Evolutionary conservation across 1,284 basidiomycete genomes (phyloP), one percentile per base, ranked within the genome.

Genomic region (Entoloma clypeatum): DNA sequence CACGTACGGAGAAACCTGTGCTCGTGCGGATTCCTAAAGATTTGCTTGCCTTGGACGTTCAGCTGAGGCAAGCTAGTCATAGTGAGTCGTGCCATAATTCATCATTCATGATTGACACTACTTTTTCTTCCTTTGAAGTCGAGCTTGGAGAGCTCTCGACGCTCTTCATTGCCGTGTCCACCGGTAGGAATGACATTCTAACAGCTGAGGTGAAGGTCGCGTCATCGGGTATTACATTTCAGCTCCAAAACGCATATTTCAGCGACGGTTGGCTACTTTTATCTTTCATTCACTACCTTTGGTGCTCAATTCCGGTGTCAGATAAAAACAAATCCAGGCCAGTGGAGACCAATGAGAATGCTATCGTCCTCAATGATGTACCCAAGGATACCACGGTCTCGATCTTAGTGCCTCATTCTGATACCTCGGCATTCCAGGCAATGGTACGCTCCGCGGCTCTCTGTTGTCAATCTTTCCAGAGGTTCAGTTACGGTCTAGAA

Each of bases 181-280:
- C 79, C 5, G 86, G 88, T 7, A 71, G 84, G 28, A 90, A 89
- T 54, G 57, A 72, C 14, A 52, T 89, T 16, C 60, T 64, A 7
- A 70, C 65, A 39, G 72, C 75, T 8, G 69, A 61, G 11, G 49
- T 91, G 30, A 75, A 68, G 35, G 60, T 89, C 11, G 61, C 68
- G 9, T 68, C 74, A 2, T 67, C 75, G 19, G 72, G 70, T 7
- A 74, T 84, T 8, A 64, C 62, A 13, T 83, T 86, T 53, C 57
- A 63, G 24, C 69, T 68, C 30, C 45, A 63, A 29, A 65, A 76
- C 18, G 69, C 72, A n/a, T 58, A 52, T n/a, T 46, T 73, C 19
- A 58, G 63, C 17, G 62, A 63, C 44, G 63, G 69, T 65, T 53
- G 29, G 44, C 22, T 8, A 11, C 10, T 16, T 27, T 27, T 28